A percentile compares a stretch with the other conserved stretches of the same genome.
These are phyloP conservation scores for Tolypocladium paradoxum DNA, from an alignment of 2,329 filamentous ascomycete species.

Conservation along the genomic window DNA sequence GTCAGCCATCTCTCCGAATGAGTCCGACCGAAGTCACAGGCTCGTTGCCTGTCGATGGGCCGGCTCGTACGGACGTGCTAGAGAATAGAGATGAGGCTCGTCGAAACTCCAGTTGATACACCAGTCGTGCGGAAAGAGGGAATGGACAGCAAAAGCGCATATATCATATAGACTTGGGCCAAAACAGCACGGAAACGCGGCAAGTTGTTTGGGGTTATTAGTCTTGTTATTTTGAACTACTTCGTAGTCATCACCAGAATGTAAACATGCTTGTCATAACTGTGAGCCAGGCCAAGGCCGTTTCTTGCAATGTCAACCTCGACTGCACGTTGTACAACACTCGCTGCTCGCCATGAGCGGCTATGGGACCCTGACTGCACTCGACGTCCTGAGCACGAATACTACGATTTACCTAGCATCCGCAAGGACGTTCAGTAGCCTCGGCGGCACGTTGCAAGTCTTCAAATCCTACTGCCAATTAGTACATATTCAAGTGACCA, in stretches of 20 bases:
- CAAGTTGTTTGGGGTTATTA: not conserved
- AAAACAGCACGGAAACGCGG: not conserved
- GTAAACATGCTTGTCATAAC: not conserved
- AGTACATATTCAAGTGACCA: constrained; percentile 1
- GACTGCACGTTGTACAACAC: not conserved
- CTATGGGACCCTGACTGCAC: not conserved
- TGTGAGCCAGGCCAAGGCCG: not conserved
- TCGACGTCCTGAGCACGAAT: no score
- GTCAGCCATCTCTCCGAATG: no score
- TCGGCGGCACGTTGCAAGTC: no score
- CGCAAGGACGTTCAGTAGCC: not conserved
- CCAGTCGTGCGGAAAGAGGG: no score
- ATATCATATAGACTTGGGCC: not conserved
- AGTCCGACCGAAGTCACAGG: no score
- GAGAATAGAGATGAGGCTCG: no score
- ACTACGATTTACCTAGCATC: not conserved
- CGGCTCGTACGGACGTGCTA: no score
- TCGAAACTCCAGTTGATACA: no score
- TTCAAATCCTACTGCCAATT: not conserved
- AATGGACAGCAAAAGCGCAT: not conserved
- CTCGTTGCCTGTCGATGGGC: no score
- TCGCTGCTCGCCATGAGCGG: not conserved
- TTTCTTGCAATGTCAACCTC: not conserved
- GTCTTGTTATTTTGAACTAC: not conserved
- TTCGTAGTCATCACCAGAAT: not conserved